Evolutionary conservation across 306 rosid genomes (phyloP), one percentile per base, ranked within the genome.

Genomic region (Abrus pulchellus): DNA sequence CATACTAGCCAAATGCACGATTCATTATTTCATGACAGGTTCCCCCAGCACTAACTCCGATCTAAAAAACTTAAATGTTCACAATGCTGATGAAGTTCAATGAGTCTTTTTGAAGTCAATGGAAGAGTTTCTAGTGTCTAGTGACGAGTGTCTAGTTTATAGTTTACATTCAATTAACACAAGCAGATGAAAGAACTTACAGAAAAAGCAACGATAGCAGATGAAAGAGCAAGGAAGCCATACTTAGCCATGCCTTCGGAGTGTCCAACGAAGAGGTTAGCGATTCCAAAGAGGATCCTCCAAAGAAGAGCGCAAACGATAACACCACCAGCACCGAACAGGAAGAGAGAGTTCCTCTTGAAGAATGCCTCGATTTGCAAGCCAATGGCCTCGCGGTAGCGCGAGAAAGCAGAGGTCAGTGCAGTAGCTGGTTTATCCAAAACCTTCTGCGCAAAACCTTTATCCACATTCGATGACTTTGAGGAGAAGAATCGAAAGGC

Each of bases 231-330:
- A 34, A 93, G 93, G 78, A 95, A 93, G 45, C 99, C 98, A 79
- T 91, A 95, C 94, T 93, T 95, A 52, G 99, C 99, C 93, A 95
- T 80, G 74, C 99, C 96, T 84, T 95, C 99, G 5, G 97, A 91
- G 52, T 93, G 33, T 2, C 88, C 87, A 78, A 95, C 77, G 67
- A 95, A 91, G 68, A 94, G 82, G 67, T 75, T 93, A 0, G 98
- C 98, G 41, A 95, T 49, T 34, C 96, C 98, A 75, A 89, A 91
- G 88, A 95, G 91, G 72, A 89, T 43, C 87, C 84, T 87, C 99
- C 99, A 95, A 0, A 93, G 89, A 55, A 95, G 0, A 44, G 86
- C 90, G 79, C 99, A 95, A 12, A 92, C 74, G 52, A 95, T 0
- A 54, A 92, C 84, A 3, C 87, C 99, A 4, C 64, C 91, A n/a